phyloP scores from a whole-genome alignment of 1,284 basidiomycete genomes.

The Heliocybe sulcata region DNA sequence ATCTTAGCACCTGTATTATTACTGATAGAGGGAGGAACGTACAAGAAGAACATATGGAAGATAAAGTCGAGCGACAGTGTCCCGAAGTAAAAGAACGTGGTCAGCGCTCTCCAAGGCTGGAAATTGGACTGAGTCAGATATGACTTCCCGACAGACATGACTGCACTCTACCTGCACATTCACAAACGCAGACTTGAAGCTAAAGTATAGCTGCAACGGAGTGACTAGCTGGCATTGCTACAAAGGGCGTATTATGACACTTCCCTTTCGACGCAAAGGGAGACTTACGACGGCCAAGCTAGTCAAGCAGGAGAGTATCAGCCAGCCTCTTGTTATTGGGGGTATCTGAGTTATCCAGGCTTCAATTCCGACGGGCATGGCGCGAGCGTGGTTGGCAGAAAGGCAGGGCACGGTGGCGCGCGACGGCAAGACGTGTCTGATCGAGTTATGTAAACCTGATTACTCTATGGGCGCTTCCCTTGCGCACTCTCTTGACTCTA shows the following conservation, averaged over 20 bases:
- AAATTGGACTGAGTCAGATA: neutral
- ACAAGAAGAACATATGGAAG: slow-evolving; percentile 99
- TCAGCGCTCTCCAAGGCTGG: slow-evolving; percentile 83
- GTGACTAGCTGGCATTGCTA: slow-evolving; percentile 91
- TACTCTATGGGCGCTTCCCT: neutral
- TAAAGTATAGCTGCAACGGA: slow-evolving; percentile 89
- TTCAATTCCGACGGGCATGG: slow-evolving; percentile 74
- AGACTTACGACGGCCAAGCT: slow-evolving; percentile 78
- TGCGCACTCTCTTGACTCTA: too few species aligned
- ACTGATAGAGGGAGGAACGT: slow-evolving; percentile 24
- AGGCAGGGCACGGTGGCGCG: neutral
- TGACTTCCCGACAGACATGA: neutral
- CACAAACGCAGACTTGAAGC: slow-evolving; percentile 74
- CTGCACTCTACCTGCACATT: slow-evolving; percentile 65
- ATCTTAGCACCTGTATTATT: neutral
- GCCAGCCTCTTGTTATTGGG: slow-evolving; percentile 82
- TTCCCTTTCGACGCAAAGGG: neutral
- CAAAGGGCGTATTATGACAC: neutral
- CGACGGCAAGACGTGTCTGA: neutral
- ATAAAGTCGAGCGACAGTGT: slow-evolving; percentile 90
- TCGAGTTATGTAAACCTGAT: neutral
- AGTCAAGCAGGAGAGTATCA: slow-evolving; percentile 68
- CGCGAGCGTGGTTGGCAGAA: neutral
- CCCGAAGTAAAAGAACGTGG: slow-evolving; percentile 96
- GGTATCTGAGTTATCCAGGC: slow-evolving; percentile 86